phyloP scores from a whole-genome alignment of 1,284 basidiomycete species.

The Phlebopus sp. region DNA sequence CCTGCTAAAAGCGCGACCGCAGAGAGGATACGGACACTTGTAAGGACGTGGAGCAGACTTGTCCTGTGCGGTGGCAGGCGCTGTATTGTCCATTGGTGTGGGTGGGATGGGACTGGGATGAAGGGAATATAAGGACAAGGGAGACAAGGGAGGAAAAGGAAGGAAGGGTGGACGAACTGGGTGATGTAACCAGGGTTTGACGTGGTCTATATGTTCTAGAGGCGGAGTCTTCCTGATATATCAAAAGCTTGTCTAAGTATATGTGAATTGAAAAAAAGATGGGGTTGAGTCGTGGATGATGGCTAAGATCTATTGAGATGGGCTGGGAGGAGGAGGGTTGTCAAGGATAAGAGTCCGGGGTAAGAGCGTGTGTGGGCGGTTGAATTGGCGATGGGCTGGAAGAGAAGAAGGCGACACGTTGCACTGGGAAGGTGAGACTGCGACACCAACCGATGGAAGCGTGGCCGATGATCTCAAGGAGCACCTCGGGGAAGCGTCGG shows the following conservation, averaged over 20 bases:
- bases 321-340: slow-evolving; percentile 12
- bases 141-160: slow-evolving; percentile 8
- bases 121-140: slow-evolving; percentile 30
- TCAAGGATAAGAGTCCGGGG: slow-evolving; percentile 28
- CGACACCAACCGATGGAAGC: slow-evolving; percentile 13
- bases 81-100: slow-evolving; percentile 24
- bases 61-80: slow-evolving; percentile 35
- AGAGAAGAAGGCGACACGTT: slow-evolving; percentile 17
- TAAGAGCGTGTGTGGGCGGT: slow-evolving; percentile 28
- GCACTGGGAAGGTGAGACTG: slow-evolving; percentile 16
- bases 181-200: slow-evolving; percentile 15
- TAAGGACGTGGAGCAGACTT: slow-evolving; percentile 77
- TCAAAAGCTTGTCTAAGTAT: slow-evolving; percentile 14
- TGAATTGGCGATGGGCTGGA: slow-evolving; percentile 16
- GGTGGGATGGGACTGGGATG: slow-evolving; percentile 16
- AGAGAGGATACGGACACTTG: slow-evolving; percentile 93
- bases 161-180: slow-evolving; percentile 20
- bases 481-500: slow-evolving; percentile 24
- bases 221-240: slow-evolving; percentile 20
- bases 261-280: slow-evolving; percentile 10
- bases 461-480: slow-evolving; percentile 20
- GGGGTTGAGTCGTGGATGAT: slow-evolving; percentile 20
- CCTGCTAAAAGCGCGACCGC: slow-evolving; percentile 86
- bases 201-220: slow-evolving; percentile 18
- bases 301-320: slow-evolving; percentile 21